Conservation (phyloP, 148 eudicot genomes). For the Cornus suecica region DNA sequence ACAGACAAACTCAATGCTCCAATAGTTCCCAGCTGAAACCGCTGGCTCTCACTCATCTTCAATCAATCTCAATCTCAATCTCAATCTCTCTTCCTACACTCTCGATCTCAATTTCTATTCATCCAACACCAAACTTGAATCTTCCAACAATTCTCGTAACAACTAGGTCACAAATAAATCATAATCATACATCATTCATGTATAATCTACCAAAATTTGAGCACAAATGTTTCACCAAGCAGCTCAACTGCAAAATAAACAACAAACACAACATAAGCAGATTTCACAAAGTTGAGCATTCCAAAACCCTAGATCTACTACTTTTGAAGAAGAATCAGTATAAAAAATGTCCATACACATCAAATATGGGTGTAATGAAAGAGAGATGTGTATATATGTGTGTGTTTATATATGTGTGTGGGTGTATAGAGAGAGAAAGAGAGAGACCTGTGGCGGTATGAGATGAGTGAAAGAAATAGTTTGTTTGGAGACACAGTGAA, state of each 20-base stretch:
- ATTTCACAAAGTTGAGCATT: constrained; percentile 3
- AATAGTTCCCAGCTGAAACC: constrained; percentile 37
- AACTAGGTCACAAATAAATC: neutral
- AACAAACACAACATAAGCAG: neutral
- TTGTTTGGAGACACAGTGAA: neutral
- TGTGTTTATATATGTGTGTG: neutral
- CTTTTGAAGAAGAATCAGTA: neutral
- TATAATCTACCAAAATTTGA: neutral
- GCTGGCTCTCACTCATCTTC: constrained; percentile 31
- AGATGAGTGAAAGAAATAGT: constrained; percentile 4
- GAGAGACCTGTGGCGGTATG: constrained; percentile 1
- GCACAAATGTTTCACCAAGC: neutral
- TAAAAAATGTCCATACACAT: neutral
- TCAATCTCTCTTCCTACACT: neutral
- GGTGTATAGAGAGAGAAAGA: constrained; percentile 13
- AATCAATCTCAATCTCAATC: neutral
- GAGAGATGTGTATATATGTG: neutral
- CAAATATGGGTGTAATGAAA: neutral
- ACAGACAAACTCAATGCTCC: constrained; percentile 42
- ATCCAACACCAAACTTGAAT: neutral
- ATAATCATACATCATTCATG: constrained; percentile 1
- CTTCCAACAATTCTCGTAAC: neutral
- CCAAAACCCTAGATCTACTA: constrained; percentile 18
- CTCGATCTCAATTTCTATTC: constrained; percentile 18
- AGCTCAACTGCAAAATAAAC: constrained; percentile 11